A percentile compares a stretch with the other conserved stretches of the same genome.
Conservation (phyloP, 1,284 basidiomycete species). For the Cryptococcus neoformans region DNA sequence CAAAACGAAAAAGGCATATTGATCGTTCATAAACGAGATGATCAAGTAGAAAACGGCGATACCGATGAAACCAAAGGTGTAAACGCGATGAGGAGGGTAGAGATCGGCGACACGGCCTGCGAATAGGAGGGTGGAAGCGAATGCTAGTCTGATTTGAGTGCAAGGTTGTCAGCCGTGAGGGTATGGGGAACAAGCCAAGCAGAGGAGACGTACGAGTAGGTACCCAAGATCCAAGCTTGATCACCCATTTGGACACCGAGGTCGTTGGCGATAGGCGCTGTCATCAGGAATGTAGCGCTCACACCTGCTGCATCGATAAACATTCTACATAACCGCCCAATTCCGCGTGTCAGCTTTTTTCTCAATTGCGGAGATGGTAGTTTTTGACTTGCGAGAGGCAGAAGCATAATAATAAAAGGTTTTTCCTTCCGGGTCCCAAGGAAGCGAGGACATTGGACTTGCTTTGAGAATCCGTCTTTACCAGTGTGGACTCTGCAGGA, state of each 20-base stretch:
- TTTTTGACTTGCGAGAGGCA: constrained; percentile 21
- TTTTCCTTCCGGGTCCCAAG: neutral
- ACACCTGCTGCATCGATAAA: constrained; percentile 42
- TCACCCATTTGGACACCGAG: constrained; percentile 28
- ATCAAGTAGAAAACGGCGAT: constrained; percentile 42
- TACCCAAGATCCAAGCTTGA: constrained; percentile 42
- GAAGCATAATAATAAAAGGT: constrained; percentile 35
- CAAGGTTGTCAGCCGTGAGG: neutral
- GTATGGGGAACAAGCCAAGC: neutral
- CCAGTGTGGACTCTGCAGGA: too few species aligned
- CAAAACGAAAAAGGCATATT: constrained; percentile 46
- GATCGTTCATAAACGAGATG: constrained; percentile 44
- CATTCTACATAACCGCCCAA: constrained; percentile 16
- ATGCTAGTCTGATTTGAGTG: constrained; percentile 13
- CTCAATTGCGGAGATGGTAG: neutral
- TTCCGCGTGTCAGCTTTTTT: neutral
- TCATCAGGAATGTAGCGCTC: constrained; percentile 42
- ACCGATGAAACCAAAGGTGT: constrained; percentile 41
- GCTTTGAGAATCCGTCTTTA: too few species aligned
- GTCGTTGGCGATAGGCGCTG: constrained; percentile 38
- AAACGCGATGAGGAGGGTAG: constrained; percentile 39
- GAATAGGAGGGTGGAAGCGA: constrained; percentile 38
- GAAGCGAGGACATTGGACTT: too few species aligned
- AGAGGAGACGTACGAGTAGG: constrained; percentile 23
- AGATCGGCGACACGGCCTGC: constrained; percentile 42